Evolutionary conservation across 495 filamentous ascomycete species (phyloP).

Genomic region (Neurospora tetrasperma): DNA sequence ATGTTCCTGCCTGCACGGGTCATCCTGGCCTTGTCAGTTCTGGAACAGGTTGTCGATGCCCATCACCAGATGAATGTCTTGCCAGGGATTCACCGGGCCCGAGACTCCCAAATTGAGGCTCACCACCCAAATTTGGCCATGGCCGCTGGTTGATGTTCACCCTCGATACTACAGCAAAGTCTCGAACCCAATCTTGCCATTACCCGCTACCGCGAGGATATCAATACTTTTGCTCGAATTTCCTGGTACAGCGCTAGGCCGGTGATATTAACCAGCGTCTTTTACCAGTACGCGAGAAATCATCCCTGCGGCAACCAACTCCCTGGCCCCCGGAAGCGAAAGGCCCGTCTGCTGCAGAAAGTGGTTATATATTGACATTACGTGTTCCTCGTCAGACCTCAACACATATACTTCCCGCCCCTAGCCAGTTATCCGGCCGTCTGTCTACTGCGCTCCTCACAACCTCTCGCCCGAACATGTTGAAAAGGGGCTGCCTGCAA

Average conservation of each 20-base stretch:
- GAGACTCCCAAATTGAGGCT: not conserved
- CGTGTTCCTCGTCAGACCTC: conserved; percentile 18
- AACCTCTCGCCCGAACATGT: conserved; percentile 14
- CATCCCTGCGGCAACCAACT: conserved; percentile 17
- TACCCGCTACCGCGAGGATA: not conserved
- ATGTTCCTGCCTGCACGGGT: not conserved
- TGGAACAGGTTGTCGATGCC: not conserved
- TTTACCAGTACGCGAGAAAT: conserved; percentile 21
- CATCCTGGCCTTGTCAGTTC: not conserved
- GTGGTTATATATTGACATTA: conserved; percentile 25
- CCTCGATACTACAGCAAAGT: not conserved
- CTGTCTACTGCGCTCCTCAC: conserved; percentile 6
- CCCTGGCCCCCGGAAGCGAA: conserved; percentile 17
- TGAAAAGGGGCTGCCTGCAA: conserved; percentile 5
- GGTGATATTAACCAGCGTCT: conserved; percentile 19
- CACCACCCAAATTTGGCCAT: not conserved
- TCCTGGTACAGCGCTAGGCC: conserved; percentile 16
- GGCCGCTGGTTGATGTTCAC: not conserved
- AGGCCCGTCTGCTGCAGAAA: conserved; percentile 11
- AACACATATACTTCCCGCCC: conserved; percentile 11
- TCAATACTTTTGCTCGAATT: conserved; percentile 6
- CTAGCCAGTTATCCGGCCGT: conserved; percentile 7
- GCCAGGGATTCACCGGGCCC: not conserved
- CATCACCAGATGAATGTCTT: not conserved
- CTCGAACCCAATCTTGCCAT: not conserved